Conservation (phyloP, 2,329 filamentous ascomycete species). For the Cytospora piceicola region DNA sequence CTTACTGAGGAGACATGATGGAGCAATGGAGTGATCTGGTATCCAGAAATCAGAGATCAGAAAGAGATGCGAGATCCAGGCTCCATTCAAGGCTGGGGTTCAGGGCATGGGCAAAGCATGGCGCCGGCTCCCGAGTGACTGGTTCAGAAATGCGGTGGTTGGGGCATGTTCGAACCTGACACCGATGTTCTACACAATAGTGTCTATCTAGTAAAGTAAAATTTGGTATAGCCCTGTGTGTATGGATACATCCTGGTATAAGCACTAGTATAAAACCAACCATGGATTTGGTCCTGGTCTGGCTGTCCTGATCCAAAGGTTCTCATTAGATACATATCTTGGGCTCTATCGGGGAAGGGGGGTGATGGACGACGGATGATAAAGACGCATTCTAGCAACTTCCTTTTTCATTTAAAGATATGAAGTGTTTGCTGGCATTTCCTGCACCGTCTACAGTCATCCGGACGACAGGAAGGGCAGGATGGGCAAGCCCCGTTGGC, state of each 20-base stretch:
- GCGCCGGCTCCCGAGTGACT: slow-evolving; percentile 8
- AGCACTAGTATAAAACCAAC: not conserved
- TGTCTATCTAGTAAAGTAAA: not conserved
- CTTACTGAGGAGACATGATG: slow-evolving; percentile 1
- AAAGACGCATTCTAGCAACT: no score
- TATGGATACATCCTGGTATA: not conserved
- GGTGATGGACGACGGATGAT: no score
- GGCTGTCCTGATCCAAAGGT: not conserved
- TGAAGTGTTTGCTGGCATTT: no score
- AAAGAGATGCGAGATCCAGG: slow-evolving; percentile 21
- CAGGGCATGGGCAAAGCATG: not conserved
- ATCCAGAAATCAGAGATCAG: not conserved
- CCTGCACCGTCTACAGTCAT: no score
- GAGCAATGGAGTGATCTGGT: not conserved
- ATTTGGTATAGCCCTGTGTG: not conserved
- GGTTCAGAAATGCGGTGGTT: slow-evolving; percentile 26
- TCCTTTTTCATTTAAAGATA: no score
- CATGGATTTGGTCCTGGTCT: not conserved
- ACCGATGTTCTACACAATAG: no score
- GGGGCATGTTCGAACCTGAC: slow-evolving; percentile 16
- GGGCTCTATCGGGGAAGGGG: no score
- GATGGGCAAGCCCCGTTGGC: no score
- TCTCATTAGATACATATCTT: no score
- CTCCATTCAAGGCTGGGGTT: slow-evolving; percentile 1
- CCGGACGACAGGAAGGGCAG: slow-evolving; percentile 2